A percentile compares a stretch with the other conserved stretches of the same genome.
Conservation (phyloP, 1,139 yeast genomes). For the Pichia sp. region DNA sequence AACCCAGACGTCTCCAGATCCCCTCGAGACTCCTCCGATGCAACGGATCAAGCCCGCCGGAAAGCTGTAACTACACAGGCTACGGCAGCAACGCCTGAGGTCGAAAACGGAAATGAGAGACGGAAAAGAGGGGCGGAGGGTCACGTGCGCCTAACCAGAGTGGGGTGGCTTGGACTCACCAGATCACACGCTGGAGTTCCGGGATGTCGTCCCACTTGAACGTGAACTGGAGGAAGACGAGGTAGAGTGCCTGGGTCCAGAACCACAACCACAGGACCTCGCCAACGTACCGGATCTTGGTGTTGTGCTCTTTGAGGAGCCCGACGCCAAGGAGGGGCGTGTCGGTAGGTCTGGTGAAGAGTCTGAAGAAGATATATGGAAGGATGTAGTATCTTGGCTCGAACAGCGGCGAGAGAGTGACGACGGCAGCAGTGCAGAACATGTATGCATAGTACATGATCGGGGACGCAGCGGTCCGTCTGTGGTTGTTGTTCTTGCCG, state of each 20-base stretch:
- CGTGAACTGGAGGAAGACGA: constrained; percentile 55
- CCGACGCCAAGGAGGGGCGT: constrained; percentile 32
- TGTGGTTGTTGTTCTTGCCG: constrained; percentile 2
- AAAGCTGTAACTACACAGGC: neutral
- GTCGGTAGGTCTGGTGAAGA: constrained; percentile 44
- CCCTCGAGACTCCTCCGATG: neutral
- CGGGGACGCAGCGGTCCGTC: constrained; percentile 26
- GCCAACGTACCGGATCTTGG: constrained; percentile 36
- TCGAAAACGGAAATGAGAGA: neutral
- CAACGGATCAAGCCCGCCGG: neutral
- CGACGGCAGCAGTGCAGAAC: constrained; percentile 51
- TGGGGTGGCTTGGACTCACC: constrained; percentile 44
- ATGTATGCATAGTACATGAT: constrained; percentile 44
- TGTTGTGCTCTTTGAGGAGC: constrained; percentile 27
- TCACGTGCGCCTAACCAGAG: neutral
- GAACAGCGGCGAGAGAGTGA: constrained; percentile 84
- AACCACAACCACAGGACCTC: constrained; percentile 61
- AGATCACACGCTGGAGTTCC: constrained; percentile 72
- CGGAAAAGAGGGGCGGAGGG: neutral
- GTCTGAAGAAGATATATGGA: constrained; percentile 73
- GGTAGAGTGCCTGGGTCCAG: constrained; percentile 50
- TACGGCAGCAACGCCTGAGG: neutral
- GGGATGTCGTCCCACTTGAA: constrained; percentile 68
- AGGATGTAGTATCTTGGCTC: constrained; percentile 90
- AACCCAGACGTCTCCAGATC: neutral